Evolutionary conservation across 331 rosid species (phyloP).

Genomic region (Quercus lobata): DNA sequence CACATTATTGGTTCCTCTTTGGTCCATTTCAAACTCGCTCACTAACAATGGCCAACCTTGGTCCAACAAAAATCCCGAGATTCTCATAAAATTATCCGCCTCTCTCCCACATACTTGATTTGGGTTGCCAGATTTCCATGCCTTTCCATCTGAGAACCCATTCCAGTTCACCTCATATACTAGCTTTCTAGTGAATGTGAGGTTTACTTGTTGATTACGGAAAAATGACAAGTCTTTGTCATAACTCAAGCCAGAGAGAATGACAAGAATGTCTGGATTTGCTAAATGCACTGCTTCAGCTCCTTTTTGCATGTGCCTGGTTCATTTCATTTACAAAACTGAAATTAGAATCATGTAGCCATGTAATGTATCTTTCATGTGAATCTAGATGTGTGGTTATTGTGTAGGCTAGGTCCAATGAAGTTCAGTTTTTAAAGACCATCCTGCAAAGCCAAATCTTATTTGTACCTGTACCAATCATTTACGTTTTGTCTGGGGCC

Average conservation of each 20-base stretch:
- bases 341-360: no score
- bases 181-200: slow-evolving; percentile 51
- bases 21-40: slow-evolving; percentile 77
- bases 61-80: slow-evolving; percentile 21
- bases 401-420: not conserved
- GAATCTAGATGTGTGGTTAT: not conserved
- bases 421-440: no score
- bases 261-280: slow-evolving; percentile 54
- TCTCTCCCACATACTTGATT: slow-evolving; percentile 79
- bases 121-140: slow-evolving; percentile 66
- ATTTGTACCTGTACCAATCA: slow-evolving; percentile 77
- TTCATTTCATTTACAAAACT: not conserved
- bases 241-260: slow-evolving; percentile 15
- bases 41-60: slow-evolving; percentile 58
- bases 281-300: slow-evolving; percentile 90
- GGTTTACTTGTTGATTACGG: slow-evolving; percentile 30
- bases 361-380: no score
- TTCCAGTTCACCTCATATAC: slow-evolving; percentile 84
- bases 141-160: slow-evolving; percentile 59
- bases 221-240: slow-evolving; percentile 70
- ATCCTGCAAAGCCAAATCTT: no score
- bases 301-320: slow-evolving; percentile 78
- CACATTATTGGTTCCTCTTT: slow-evolving; percentile 55
- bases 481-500: slow-evolving; percentile 75
- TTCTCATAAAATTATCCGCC: slow-evolving; percentile 35